Percentiles rank a stretch among this genome's conserved stretches.
phyloP scores from a whole-genome alignment of 2,329 filamentous ascomycete genomes.

The Diaporthe ampelina region DNA sequence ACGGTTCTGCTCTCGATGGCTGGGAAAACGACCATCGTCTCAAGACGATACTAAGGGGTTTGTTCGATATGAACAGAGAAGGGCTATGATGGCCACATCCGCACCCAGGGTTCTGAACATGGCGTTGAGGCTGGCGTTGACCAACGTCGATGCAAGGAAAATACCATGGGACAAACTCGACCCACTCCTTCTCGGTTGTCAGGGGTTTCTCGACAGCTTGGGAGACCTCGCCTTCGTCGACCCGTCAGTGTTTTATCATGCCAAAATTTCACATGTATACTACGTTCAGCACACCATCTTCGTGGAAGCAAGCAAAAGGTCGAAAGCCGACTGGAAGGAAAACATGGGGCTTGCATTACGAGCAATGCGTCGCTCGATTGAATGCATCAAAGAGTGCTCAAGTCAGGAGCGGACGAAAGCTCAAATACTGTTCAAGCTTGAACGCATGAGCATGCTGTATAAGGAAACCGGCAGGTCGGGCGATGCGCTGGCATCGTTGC shows the following conservation, averaged over 20 bases:
- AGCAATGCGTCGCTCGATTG: constrained; percentile 74
- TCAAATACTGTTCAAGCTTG: constrained; percentile 74
- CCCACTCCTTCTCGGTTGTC: constrained; percentile 68
- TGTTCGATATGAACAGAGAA: constrained; percentile 73
- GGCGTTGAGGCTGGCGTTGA: constrained; percentile 69
- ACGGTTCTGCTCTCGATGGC: constrained; percentile 72
- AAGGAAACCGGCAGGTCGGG: constrained; percentile 65
- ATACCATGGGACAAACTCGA: constrained; percentile 70
- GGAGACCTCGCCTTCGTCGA: constrained; percentile 55
- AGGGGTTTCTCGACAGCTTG: constrained; percentile 67
- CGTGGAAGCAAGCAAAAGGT: constrained; percentile 51
- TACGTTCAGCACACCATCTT: constrained; percentile 68
- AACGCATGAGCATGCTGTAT: constrained; percentile 74
- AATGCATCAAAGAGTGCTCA: constrained; percentile 69
- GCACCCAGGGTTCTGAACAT: constrained; percentile 73
- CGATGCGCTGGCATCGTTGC: constrained; percentile 71
- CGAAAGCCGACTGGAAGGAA: constrained; percentile 45
- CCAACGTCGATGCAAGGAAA: constrained; percentile 61
- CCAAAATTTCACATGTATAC: constrained; percentile 80
- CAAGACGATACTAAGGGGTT: constrained; percentile 69
- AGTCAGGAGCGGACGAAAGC: constrained; percentile 70
- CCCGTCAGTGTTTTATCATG: constrained; percentile 62
- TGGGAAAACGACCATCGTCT: constrained; percentile 68
- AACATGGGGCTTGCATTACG: constrained; percentile 57
- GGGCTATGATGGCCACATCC: constrained; percentile 65